These are phyloP conservation scores for Delitschia confertaspora DNA, from an alignment of 495 filamentous ascomycete species.

Conservation along the genomic window DNA sequence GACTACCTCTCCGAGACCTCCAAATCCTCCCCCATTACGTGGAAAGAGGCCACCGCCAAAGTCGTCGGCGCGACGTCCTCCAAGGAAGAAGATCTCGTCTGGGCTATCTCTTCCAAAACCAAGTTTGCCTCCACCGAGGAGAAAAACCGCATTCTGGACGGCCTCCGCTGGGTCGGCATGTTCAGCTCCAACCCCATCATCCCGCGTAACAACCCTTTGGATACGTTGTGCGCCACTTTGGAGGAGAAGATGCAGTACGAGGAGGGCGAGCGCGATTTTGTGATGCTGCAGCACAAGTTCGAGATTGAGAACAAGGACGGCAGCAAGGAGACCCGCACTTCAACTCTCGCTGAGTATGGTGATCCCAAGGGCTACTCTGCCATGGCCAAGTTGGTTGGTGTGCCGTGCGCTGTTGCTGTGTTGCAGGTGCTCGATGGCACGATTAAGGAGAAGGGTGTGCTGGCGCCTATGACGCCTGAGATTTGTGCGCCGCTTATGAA, in stretches of 20 bases:
- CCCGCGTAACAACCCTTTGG: conserved; percentile 70
- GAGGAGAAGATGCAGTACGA: conserved; percentile 89
- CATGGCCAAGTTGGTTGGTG: conserved; percentile 80
- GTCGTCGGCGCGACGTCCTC: conserved; percentile 57
- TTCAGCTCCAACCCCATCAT: conserved; percentile 69
- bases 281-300: conserved; percentile 88
- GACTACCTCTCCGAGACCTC: conserved; percentile 46
- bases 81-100: conserved; percentile 55
- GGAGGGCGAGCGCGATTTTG: conserved; percentile 71
- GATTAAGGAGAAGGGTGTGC: conserved; percentile 64
- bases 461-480: conserved; percentile 70
- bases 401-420: conserved; percentile 48
- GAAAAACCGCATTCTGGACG: conserved; percentile 64
- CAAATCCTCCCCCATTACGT: conserved; percentile 47
- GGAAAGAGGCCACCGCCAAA: conserved; percentile 74
- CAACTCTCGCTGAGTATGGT: conserved; percentile 81
- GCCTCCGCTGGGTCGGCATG: conserved; percentile 77
- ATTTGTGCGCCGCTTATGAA: conserved; percentile 53
- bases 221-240: conserved; percentile 81
- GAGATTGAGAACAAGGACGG: conserved; percentile 77
- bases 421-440: conserved; percentile 71
- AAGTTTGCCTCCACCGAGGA: conserved; percentile 62
- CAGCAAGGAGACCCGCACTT: conserved; percentile 62
- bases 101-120: conserved; percentile 66
- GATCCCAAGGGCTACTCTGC: conserved; percentile 69